Evolutionary conservation across 2,329 filamentous ascomycete species (phyloP).

Genomic region (Ceratocystis eucalypticola): DNA sequence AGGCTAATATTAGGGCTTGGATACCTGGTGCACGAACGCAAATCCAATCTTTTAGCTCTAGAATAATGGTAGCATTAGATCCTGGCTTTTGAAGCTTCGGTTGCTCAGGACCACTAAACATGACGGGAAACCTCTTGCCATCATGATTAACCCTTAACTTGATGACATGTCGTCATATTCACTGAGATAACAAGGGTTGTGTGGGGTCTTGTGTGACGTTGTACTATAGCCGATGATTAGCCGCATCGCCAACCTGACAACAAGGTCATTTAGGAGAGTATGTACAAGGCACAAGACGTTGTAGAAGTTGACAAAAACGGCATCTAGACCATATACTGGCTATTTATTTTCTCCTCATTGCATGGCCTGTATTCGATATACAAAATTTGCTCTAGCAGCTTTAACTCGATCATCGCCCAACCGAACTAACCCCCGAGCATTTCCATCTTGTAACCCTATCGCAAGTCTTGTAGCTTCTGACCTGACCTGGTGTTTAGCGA

Average conservation of each 20-base stretch:
- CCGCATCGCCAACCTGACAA: slow-evolving; percentile 3
- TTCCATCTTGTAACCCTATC: too few species aligned
- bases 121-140: not conserved
- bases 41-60: too few species aligned
- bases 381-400: not conserved
- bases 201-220: not conserved
- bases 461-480: too few species aligned
- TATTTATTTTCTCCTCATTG: not conserved
- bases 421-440: too few species aligned
- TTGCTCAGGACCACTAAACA: not conserved
- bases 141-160: not conserved
- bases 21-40: not conserved
- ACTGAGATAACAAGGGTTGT: not conserved
- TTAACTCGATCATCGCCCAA: not conserved
- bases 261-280: not conserved
- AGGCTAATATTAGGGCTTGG: not conserved
- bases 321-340: not conserved
- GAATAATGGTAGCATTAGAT: not conserved
- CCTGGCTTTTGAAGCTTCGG: not conserved
- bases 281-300: not conserved
- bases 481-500: too few species aligned
- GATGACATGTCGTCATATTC: not conserved
- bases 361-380: not conserved
- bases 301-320: not conserved
- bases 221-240: slow-evolving; percentile 3